These are phyloP conservation scores for Fraxinus albicans DNA, from an alignment of 305 asterid genomes.

Conservation along the genomic window DNA sequence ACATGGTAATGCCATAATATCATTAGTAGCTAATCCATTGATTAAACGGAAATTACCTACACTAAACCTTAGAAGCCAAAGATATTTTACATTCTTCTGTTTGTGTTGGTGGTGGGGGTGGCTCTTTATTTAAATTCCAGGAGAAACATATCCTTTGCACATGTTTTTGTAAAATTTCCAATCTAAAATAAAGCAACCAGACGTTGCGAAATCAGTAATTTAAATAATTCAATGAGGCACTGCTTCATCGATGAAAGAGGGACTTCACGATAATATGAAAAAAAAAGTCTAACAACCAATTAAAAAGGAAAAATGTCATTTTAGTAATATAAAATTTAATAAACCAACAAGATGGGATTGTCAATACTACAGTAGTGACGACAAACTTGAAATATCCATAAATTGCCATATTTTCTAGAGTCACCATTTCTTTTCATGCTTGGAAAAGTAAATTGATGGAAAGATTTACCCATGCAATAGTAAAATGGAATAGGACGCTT, in stretches of 20 bases:
- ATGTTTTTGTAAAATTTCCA: neutral
- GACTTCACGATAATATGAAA: neutral
- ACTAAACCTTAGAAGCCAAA: neutral
- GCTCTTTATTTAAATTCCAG: neutral
- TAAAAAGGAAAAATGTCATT: neutral
- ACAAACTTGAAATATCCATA: neutral
- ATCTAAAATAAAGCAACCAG: neutral
- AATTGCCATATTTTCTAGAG: neutral
- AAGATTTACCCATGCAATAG: constrained; percentile 45
- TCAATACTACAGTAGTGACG: neutral
- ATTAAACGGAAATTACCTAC: neutral
- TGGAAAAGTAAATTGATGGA: neutral
- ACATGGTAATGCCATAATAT: constrained; percentile 7
- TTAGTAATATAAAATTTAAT: neutral
- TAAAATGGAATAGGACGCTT: constrained; percentile 56
- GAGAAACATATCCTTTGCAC: neutral
- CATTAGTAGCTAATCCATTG: neutral
- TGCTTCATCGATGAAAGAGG: neutral
- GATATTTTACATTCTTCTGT: neutral
- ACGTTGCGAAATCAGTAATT: neutral
- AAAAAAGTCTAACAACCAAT: neutral
- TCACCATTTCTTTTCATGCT: neutral
- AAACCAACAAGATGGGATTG: constrained; percentile 1
- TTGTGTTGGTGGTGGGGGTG: neutral
- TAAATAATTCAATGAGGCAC: neutral